phyloP scores from a whole-genome alignment of 352 stramenopile genomes.

The Phytophthora hibernalis region DNA sequence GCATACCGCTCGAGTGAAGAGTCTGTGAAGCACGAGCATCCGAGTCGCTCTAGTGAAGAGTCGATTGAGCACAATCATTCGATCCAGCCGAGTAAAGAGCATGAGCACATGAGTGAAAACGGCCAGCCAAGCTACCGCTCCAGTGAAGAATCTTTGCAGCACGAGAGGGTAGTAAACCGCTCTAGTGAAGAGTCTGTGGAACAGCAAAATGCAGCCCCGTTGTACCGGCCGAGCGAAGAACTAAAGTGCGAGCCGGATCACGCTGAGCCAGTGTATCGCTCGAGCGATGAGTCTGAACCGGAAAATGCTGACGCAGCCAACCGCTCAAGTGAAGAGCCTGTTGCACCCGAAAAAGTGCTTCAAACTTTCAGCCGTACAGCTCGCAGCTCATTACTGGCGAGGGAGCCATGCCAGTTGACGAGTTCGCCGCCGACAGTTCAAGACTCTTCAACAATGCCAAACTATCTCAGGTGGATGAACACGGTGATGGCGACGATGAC shows the following conservation, averaged over 20 bases:
- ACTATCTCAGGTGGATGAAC: constrained; percentile 32
- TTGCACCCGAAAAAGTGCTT: constrained; percentile 12
- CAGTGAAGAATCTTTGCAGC: background rate
- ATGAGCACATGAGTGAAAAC: background rate
- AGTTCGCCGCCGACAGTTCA: constrained; percentile 33
- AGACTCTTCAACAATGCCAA: constrained; percentile 16
- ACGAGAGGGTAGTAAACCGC: background rate
- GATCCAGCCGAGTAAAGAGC: background rate
- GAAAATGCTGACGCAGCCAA: constrained; percentile 17
- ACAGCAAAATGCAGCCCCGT: background rate
- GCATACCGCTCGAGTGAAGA: constrained; percentile 10
- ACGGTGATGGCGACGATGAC: constrained; percentile 13
- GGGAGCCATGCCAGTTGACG: constrained; percentile 29
- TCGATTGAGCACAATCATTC: background rate
- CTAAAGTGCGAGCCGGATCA: constrained; percentile 3
- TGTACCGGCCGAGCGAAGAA: background rate
- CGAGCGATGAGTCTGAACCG: constrained; percentile 19
- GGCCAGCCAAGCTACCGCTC: background rate
- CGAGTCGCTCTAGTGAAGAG: constrained; percentile 10
- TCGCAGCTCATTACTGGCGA: constrained; percentile 38
- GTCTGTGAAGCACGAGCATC: constrained; percentile 2
- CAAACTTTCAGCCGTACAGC: constrained; percentile 25
- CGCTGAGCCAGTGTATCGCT: constrained; percentile 5
- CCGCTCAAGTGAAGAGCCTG: constrained; percentile 21
- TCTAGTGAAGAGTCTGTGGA: background rate